phyloP scores from a whole-genome alignment of 495 filamentous ascomycete species.

The Penicillium riverlandense region DNA sequence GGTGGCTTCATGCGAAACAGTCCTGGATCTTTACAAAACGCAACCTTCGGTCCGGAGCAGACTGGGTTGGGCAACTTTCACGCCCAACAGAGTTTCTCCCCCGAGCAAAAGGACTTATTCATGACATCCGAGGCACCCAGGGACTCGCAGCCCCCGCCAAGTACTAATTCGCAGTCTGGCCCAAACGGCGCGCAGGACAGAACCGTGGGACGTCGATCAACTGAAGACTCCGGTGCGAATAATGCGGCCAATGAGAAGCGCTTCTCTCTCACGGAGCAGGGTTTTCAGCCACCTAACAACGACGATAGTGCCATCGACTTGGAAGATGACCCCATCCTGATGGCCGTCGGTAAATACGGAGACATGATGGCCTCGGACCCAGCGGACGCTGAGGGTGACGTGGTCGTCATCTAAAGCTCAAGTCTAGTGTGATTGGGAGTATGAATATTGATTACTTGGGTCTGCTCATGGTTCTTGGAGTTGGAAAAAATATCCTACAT shows the following conservation, averaged over 20 bases:
- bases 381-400: slow-evolving; percentile 43
- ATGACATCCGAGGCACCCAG: slow-evolving; percentile 1
- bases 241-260: slow-evolving; percentile 13
- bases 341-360: slow-evolving; percentile 42
- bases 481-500: slow-evolving; percentile 13
- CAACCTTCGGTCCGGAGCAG: slow-evolving; percentile 26
- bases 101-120: slow-evolving; percentile 4
- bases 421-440: too few relatives aligned
- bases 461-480: slow-evolving; percentile 14
- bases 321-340: slow-evolving; percentile 40
- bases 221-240: slow-evolving; percentile 16
- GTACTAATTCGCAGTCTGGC: slow-evolving; percentile 2
- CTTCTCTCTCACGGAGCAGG: slow-evolving; percentile 19
- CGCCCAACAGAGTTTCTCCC: slow-evolving; percentile 8
- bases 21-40: slow-evolving; percentile 36
- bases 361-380: slow-evolving; percentile 44
- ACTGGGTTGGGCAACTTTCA: slow-evolving; percentile 15
- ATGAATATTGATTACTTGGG: slow-evolving; percentile 9
- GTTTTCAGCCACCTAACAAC: slow-evolving; percentile 33
- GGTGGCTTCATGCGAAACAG: slow-evolving; percentile 78
- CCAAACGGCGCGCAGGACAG: slow-evolving; percentile 6
- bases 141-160: slow-evolving; percentile 5
- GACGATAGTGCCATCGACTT: slow-evolving; percentile 44
- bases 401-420: slow-evolving; percentile 32
- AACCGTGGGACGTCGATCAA: slow-evolving; percentile 5